Conservation (phyloP, 2,329 filamentous ascomycete species). For the Phaeosphaeriaceae sp. region DNA sequence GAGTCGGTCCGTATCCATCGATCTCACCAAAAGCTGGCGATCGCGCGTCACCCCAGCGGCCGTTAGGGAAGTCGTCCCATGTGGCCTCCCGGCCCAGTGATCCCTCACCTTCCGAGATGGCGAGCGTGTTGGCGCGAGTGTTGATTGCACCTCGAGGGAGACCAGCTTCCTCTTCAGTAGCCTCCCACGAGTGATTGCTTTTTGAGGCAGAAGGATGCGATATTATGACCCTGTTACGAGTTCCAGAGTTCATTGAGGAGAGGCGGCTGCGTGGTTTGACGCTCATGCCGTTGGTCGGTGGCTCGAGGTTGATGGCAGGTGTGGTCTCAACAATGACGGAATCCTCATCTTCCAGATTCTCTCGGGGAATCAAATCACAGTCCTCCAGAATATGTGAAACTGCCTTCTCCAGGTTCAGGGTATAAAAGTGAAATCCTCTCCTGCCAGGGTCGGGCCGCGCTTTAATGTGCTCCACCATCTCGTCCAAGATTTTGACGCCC, state of each 20-base stretch:
- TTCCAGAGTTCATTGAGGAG: constrained; percentile 82
- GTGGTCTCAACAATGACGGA: constrained; percentile 56
- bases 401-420: constrained; percentile 93
- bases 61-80: constrained; percentile 98
- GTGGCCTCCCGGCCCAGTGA: constrained; percentile 90
- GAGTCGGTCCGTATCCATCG: constrained; percentile 95
- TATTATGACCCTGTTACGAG: constrained; percentile 87
- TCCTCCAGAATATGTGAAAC: constrained; percentile 92
- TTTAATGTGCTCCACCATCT: constrained; percentile 82
- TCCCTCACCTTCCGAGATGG: constrained; percentile 93
- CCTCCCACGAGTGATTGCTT: constrained; percentile 64
- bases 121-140: constrained; percentile 81
- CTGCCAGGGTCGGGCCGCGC: constrained; percentile 56
- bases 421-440: constrained; percentile 95
- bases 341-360: constrained; percentile 46
- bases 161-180: constrained; percentile 77
- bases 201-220: constrained; percentile 66
- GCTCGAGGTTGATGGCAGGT: constrained; percentile 42
- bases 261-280: constrained; percentile 63
- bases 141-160: constrained; percentile 76
- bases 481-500: constrained; percentile 81
- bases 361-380: constrained; percentile 77
- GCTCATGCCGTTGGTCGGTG: constrained; percentile 33
- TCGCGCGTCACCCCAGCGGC: constrained; percentile 90
- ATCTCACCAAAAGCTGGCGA: constrained; percentile 91